A percentile compares a stretch with the other conserved stretches of the same genome.
Conservation (phyloP, 83 land plant species). For the Picea abies region DNA sequence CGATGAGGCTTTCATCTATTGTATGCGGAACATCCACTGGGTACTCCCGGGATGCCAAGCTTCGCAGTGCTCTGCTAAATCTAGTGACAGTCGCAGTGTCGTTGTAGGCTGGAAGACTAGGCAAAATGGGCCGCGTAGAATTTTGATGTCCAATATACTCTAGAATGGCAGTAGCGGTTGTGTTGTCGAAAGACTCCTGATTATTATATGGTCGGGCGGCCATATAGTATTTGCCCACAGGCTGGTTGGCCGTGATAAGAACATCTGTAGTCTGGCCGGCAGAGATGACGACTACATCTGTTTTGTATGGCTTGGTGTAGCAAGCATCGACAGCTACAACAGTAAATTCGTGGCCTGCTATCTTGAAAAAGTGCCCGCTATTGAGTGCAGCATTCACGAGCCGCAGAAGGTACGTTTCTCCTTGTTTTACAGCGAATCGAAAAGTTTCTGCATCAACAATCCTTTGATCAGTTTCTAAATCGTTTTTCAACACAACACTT, state of each 20-base stretch:
- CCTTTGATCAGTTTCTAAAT: background rate
- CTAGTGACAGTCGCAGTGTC: conserved; percentile 6
- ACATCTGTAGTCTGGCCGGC: conserved; percentile 29
- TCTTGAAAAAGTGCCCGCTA: conserved; percentile 12
- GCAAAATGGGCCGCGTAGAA: conserved; percentile 5
- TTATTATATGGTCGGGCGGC: background rate
- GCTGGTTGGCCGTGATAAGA: conserved; percentile 22
- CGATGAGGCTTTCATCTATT: conserved; percentile 19
- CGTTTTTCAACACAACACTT: background rate
- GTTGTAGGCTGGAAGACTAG: conserved; percentile 29
- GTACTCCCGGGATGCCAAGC: conserved; percentile 27
- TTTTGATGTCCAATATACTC: background rate
- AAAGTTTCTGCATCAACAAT: background rate
- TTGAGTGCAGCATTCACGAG: conserved; percentile 23
- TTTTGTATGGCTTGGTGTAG: conserved; percentile 22
- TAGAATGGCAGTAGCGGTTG: conserved; percentile 32
- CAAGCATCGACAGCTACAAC: conserved; percentile 11
- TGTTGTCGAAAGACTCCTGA: background rate
- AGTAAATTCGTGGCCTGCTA: conserved; percentile 19
- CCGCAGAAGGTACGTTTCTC: conserved; percentile 12
- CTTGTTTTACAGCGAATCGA: background rate
- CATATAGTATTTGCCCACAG: background rate
- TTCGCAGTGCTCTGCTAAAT: conserved; percentile 13
- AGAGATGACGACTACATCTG: conserved; percentile 10
- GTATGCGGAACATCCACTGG: conserved; percentile 20